Evolutionary conservation across 768 basidiomycete genomes (phyloP).

Genomic region (Phaffia australis): DNA sequence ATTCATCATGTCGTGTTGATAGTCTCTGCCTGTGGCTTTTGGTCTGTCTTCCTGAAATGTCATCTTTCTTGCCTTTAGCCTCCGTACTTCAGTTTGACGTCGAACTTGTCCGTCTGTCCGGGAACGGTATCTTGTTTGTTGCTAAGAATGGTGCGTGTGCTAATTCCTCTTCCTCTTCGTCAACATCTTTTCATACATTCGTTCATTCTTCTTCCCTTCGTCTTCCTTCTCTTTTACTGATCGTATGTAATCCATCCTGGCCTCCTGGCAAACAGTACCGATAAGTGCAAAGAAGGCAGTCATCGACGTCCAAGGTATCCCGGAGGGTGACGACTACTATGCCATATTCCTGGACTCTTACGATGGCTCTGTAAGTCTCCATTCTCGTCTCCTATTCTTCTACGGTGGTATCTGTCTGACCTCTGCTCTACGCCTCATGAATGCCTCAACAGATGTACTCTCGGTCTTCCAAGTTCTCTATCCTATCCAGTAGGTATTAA

Average conservation of each 20-base stretch:
- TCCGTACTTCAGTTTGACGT: conserved; percentile 24
- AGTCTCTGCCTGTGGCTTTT: not conserved
- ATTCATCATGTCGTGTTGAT: not conserved
- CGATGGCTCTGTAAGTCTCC: conserved; percentile 17
- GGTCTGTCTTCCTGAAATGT: not conserved
- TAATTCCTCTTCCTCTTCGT: not conserved
- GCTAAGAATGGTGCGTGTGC: conserved; percentile 21
- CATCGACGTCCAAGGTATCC: conserved; percentile 21
- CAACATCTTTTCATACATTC: not conserved
- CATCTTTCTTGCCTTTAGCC: not conserved
- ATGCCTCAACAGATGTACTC: conserved; percentile 12
- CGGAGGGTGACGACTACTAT: conserved; percentile 25
- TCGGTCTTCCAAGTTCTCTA: conserved; percentile 23
- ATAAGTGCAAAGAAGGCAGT: conserved; percentile 11
- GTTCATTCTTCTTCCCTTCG: not conserved
- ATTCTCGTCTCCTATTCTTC: not conserved
- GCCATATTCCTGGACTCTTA: conserved; percentile 25
- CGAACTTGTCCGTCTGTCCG: conserved; percentile 21
- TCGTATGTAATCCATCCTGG: not conserved
- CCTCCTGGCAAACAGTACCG: conserved; percentile 6
- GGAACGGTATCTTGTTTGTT: conserved; percentile 14
- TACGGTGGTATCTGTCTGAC: not conserved
- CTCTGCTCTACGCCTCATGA: not conserved
- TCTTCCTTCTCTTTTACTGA: not conserved
- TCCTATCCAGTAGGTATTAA: conserved; percentile 22